Percentiles rank a stretch among this genome's conserved stretches.
Conservation (phyloP, 164 flowering plant species). For the Umbellularia californica region DNA sequence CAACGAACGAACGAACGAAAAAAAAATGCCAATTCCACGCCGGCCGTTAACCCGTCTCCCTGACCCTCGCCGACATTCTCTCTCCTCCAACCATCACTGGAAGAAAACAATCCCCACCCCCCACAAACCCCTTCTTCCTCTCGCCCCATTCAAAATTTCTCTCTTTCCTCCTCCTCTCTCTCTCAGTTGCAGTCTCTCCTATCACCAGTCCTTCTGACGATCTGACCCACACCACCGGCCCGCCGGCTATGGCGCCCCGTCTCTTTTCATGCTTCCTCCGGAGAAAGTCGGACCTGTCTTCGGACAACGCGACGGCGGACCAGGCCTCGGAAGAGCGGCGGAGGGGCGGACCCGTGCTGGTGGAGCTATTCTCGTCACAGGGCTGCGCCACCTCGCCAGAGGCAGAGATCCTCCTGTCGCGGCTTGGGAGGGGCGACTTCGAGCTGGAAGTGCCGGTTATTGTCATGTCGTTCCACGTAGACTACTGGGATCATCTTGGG, state of each 20-base stretch:
- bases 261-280: constrained; percentile 57
- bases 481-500: constrained; percentile 91
- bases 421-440: constrained; percentile 81
- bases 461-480: constrained; percentile 73
- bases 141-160: not conserved
- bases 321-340: constrained; percentile 42
- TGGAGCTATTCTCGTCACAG: constrained; percentile 91
- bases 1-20: too few species aligned
- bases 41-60: not conserved
- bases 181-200: too few species aligned
- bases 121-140: not conserved
- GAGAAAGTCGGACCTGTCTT: constrained; percentile 4
- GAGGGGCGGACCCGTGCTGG: constrained; percentile 50
- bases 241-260: constrained; percentile 47
- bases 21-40: too few species aligned
- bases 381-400: constrained; percentile 83
- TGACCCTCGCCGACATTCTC: not conserved
- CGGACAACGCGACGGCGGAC: constrained; percentile 26
- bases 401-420: constrained; percentile 73
- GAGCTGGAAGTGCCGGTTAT: constrained; percentile 45
- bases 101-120: not conserved
- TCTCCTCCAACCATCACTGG: not conserved
- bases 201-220: not conserved
- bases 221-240: not conserved
- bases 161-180: not conserved